phyloP scores from a whole-genome alignment of 1,284 basidiomycete species.

The Xerocomus minutiporus region DNA sequence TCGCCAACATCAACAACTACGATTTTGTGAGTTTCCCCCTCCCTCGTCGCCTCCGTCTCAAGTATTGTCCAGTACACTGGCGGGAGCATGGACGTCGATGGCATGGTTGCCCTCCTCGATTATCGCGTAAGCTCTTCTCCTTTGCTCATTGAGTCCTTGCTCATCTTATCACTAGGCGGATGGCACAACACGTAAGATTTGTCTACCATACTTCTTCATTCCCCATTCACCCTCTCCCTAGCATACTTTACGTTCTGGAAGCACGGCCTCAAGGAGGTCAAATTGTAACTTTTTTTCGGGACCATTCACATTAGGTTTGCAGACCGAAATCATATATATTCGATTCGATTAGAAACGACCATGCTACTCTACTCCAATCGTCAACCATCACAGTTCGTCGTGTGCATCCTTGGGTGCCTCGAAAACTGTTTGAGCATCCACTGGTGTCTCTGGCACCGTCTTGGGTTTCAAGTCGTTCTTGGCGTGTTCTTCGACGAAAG shows the following conservation, averaged over 20 bases:
- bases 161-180: slow-evolving; percentile 46
- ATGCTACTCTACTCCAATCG: slow-evolving; percentile 16
- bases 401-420: slow-evolving; percentile 26
- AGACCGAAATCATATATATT: slow-evolving; percentile 16
- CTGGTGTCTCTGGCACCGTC: slow-evolving; percentile 12
- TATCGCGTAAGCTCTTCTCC: slow-evolving; percentile 53
- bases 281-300: slow-evolving; percentile 43
- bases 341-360: slow-evolving; percentile 22
- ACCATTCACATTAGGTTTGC: slow-evolving; percentile 4
- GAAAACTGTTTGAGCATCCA: slow-evolving; percentile 24
- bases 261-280: slow-evolving; percentile 78
- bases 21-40: slow-evolving; percentile 62
- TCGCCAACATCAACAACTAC: slow-evolving; percentile 87
- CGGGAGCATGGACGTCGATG: slow-evolving; percentile 82
- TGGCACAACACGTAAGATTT: slow-evolving; percentile 66
- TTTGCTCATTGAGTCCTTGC: neutral
- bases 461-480: slow-evolving; percentile 52
- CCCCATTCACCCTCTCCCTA: slow-evolving; percentile 29
- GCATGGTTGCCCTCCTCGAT: slow-evolving; percentile 87
- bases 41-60: neutral
- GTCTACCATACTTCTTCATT: neutral
- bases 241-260: slow-evolving; percentile 95
- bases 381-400: slow-evolving; percentile 26
- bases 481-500: slow-evolving; percentile 79
- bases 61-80: slow-evolving; percentile 66